These are phyloP conservation scores for Dalbergia cochinchinensis DNA, from an alignment of 306 rosid genomes.

Conservation along the genomic window DNA sequence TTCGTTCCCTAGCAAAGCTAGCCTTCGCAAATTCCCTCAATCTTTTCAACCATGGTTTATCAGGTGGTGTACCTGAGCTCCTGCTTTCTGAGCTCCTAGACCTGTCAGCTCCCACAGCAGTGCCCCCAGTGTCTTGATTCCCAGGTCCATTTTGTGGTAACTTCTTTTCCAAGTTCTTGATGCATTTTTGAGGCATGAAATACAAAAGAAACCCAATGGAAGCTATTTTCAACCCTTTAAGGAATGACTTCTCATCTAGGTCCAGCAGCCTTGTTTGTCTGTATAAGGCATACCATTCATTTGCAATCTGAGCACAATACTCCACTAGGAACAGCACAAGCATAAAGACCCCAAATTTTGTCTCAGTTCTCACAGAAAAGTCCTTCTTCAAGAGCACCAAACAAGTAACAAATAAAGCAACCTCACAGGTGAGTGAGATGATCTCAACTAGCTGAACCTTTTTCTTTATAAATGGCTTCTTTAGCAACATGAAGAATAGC, in stretches of 20 bases:
- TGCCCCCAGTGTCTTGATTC: constrained; percentile 43
- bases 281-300: constrained; percentile 84
- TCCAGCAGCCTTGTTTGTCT: constrained; percentile 69
- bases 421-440: constrained; percentile 68
- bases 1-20: constrained; percentile 79
- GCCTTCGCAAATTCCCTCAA: constrained; percentile 71
- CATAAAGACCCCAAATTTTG: constrained; percentile 66
- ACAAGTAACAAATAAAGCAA: constrained; percentile 61
- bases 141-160: constrained; percentile 53
- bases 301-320: constrained; percentile 63
- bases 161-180: constrained; percentile 61
- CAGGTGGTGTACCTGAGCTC: constrained; percentile 64
- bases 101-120: constrained; percentile 44
- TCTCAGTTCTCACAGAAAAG: constrained; percentile 52
- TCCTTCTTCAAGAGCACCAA: constrained; percentile 59
- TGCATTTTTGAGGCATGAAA: constrained; percentile 65
- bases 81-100: constrained; percentile 47
- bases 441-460: constrained; percentile 89
- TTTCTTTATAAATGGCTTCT: constrained; percentile 95
- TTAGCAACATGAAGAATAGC: constrained; percentile 85
- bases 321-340: constrained; percentile 69
- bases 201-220: constrained; percentile 64
- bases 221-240: constrained; percentile 69
- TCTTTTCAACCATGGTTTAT: constrained; percentile 73
- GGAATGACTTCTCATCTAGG: constrained; percentile 63